Conservation (phyloP, 2,329 filamentous ascomycete genomes). For the Venturia pyrina region DNA sequence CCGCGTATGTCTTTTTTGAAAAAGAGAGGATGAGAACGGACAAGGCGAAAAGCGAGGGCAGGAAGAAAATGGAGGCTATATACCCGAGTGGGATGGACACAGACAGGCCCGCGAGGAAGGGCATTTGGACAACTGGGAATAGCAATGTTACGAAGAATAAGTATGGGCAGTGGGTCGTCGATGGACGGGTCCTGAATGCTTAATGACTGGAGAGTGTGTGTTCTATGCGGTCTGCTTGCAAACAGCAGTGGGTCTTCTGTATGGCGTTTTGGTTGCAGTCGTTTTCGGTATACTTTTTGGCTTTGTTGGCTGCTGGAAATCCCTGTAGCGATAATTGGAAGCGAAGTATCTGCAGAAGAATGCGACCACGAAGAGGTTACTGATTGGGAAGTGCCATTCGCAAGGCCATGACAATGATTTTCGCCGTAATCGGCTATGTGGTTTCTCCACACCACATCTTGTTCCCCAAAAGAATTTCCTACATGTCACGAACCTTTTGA, state of each 20-base stretch:
- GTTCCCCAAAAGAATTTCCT: no score
- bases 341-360: neutral
- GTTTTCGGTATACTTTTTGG: neutral
- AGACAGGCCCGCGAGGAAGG: neutral
- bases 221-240: neutral
- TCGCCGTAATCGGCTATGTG: neutral
- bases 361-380: neutral
- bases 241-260: neutral
- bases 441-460: neutral
- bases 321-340: neutral
- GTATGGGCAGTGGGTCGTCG: neutral
- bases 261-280: neutral
- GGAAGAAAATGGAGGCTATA: slow-evolving; percentile 8
- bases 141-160: neutral
- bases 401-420: neutral
- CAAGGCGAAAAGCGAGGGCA: slow-evolving; percentile 16
- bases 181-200: neutral
- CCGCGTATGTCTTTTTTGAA: slow-evolving; percentile 49
- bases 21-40: slow-evolving; percentile 41
- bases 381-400: neutral
- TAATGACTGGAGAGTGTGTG: neutral
- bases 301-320: neutral
- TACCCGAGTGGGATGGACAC: slow-evolving; percentile 5
- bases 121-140: neutral
- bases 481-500: neutral